Evolutionary conservation across 2,329 filamentous ascomycete genomes (phyloP), one percentile per base, ranked within the genome.

Genomic region (Stagonosporopsis chrysanthemi): DNA sequence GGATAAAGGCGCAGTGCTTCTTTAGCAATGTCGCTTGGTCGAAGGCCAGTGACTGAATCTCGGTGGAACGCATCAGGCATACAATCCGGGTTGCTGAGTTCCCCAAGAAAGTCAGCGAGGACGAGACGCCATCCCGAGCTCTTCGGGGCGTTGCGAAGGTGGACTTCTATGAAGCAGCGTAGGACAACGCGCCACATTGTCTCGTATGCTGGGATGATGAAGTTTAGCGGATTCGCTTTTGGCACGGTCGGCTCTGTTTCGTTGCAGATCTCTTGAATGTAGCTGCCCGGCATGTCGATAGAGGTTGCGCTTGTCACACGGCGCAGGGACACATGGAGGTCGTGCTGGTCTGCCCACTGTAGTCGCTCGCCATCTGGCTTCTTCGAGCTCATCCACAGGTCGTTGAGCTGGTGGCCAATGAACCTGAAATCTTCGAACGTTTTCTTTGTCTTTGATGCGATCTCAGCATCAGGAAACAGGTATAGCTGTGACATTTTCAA

Each of bases 181-280:
- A 84, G 55, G 0, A 83, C 79, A 0, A 84, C 77, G 1, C 82
- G 76, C 82, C 83, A 85, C 46, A 83, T 73, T 0, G 82, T 84
- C 66, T 84, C 82, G 59, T 35, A 84, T 0, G 79, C 80, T 41
- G 79, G 75, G n/a, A 79, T 44, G 23, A 78, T 67, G 36, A 73
- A 52, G 23, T 76, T 77, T 17, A 80, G 58, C 0, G 76, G 76
- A 19, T 78, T 79, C 0, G 62, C 7, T 14, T 9, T 23, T 29
- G 33, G 19, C 2, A 24, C 35, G 1, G 57, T 55, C 9, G 50
- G 39, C 3, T 57, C 45, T 4, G 9, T 44, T 14, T 15, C n/a
- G 40, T 42, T 28, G 4, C 58, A 17, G 15, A 19, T 7, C 11
- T 40, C 19, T 24, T 23, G 6, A 11, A 23, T 12, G 12, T 28